These are phyloP conservation scores for Kalaharituber pfeilii DNA, from an alignment of 2,329 filamentous ascomycete species.

Conservation along the genomic window DNA sequence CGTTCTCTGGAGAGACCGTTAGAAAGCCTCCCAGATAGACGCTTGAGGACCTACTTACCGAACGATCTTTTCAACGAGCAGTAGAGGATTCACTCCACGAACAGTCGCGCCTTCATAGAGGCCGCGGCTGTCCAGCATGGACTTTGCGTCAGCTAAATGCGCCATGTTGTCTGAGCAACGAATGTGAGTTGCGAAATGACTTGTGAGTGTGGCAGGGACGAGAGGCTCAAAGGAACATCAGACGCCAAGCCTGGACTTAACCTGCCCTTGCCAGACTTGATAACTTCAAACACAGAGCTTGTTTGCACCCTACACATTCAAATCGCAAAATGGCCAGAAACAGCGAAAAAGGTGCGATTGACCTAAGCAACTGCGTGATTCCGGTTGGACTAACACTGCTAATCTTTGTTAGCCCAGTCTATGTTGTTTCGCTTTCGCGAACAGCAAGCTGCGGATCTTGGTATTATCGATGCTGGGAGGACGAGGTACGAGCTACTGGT, in stretches of 20 bases:
- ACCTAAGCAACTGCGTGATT: slow-evolving; percentile 52
- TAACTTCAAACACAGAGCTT: too few relatives aligned
- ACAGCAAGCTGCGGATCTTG: slow-evolving; percentile 85
- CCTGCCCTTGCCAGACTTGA: too few relatives aligned
- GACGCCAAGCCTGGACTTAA: too few relatives aligned
- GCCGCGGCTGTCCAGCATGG: slow-evolving; percentile 22
- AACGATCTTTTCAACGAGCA: slow-evolving; percentile 24
- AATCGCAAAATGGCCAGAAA: slow-evolving; percentile 3
- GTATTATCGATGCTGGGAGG: slow-evolving; percentile 84
- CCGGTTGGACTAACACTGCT: slow-evolving; percentile 46
- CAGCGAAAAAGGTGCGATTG: slow-evolving; percentile 1
- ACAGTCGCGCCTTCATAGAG: slow-evolving; percentile 23
- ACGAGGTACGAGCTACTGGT: slow-evolving; percentile 36
- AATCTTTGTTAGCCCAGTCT: slow-evolving; percentile 83
- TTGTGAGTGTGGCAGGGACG: too few relatives aligned
- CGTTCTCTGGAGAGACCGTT: slow-evolving; percentile 40
- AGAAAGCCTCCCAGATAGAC: neutral
- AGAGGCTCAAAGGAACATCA: too few relatives aligned
- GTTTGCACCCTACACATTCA: neutral
- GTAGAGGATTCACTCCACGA: slow-evolving; percentile 22
- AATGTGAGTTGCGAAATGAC: too few relatives aligned
- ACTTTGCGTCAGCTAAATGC: slow-evolving; percentile 22
- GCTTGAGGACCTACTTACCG: slow-evolving; percentile 8
- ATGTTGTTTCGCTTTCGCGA: slow-evolving; percentile 99
- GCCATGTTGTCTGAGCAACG: too few relatives aligned